Evolutionary conservation across 2,329 filamentous ascomycete genomes (phyloP).

Genomic region (Sporothrix globosa): DNA sequence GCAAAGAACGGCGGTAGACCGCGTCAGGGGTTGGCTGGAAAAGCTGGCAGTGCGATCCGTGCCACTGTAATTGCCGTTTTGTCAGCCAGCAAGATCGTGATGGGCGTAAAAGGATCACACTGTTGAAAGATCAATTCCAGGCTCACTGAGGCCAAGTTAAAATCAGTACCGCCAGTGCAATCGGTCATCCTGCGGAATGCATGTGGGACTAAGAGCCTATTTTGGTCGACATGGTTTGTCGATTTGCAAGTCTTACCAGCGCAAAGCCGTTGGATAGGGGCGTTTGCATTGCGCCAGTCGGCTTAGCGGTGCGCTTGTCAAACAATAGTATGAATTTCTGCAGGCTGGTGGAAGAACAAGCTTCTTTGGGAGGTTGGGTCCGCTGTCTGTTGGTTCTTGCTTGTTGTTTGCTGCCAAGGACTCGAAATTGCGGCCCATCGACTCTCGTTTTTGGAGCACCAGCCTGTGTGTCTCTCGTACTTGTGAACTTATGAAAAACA

Average conservation of each 20-base stretch:
- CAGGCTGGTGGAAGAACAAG: conserved; percentile 21
- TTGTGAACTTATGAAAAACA: not conserved
- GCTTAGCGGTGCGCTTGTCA: not conserved
- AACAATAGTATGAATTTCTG: conserved; percentile 9
- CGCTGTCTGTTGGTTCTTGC: not conserved
- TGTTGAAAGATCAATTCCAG: not conserved
- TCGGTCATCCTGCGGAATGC: conserved; percentile 6
- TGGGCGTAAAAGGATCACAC: not conserved
- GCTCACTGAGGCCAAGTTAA: not conserved
- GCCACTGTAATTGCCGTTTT: not conserved
- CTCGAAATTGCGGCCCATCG: not conserved
- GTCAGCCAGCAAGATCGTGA: not conserved
- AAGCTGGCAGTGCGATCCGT: not conserved
- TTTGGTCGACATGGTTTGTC: not conserved
- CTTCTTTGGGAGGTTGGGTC: not conserved
- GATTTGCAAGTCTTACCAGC: not conserved
- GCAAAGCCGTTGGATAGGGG: conserved; percentile 21
- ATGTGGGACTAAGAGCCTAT: conserved; percentile 2
- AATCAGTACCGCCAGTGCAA: not conserved
- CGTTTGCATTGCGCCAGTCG: conserved; percentile 12
- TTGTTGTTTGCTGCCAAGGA: not conserved
- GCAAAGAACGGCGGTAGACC: conserved; percentile 7
- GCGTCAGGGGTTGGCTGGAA: conserved; percentile 17
- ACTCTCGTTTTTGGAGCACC: not conserved
- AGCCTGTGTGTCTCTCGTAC: not conserved